phyloP scores from a whole-genome alignment of 2,329 filamentous ascomycete genomes.

The Samsoniella hepiali region DNA sequence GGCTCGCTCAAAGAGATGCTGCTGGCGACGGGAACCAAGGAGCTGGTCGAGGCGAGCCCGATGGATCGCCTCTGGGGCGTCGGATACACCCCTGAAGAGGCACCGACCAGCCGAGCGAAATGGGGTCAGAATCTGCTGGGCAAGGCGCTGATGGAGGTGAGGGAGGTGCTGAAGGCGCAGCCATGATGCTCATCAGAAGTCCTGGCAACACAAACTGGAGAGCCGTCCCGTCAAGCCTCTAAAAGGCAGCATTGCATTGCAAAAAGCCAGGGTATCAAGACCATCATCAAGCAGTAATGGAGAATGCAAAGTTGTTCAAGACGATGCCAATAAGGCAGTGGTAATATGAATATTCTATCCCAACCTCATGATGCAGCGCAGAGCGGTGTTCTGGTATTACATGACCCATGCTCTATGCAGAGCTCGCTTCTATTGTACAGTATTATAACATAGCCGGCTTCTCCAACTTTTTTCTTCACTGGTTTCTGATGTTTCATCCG shows the following conservation, averaged over 20 bases:
- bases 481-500: not conserved
- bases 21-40: constrained; percentile 55
- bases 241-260: not conserved
- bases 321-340: not conserved
- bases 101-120: constrained; percentile 40
- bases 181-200: constrained; percentile 30
- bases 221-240: no score
- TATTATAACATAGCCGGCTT: constrained; percentile 12
- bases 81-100: constrained; percentile 53
- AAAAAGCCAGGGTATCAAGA: not conserved
- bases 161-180: constrained; percentile 45
- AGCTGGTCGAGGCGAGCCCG: constrained; percentile 61
- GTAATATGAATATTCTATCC: constrained; percentile 8
- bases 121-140: constrained; percentile 68
- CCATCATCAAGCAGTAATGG: no score
- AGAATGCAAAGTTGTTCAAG: not conserved
- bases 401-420: constrained; percentile 12
- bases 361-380: constrained; percentile 15
- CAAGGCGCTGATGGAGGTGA: constrained; percentile 57
- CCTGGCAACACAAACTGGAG: no score
- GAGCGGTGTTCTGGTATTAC: constrained; percentile 17
- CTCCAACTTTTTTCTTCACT: not conserved
- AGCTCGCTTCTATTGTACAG: constrained; percentile 16
- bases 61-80: constrained; percentile 64
- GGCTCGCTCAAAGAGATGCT: constrained; percentile 45